A percentile compares a stretch with the other conserved stretches of the same genome.
These are phyloP conservation scores for Ricinus communis DNA, from an alignment of 345 rosid genomes.

Conservation along the genomic window DNA sequence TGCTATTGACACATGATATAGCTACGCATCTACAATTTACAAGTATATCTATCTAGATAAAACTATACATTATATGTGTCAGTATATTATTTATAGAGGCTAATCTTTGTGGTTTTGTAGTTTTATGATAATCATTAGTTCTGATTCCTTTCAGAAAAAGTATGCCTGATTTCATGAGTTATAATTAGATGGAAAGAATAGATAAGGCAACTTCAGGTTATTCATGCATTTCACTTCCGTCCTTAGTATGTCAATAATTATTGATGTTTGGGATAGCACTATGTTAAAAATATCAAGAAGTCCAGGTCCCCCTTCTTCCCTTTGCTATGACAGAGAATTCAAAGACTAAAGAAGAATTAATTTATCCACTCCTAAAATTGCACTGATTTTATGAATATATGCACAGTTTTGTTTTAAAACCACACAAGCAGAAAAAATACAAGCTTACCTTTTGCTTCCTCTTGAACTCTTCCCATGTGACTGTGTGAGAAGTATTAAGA, in stretches of 20 bases:
- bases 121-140: neutral
- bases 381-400: neutral
- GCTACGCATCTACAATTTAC: neutral
- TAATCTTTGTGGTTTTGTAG: neutral
- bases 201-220: neutral
- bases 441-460: conserved; percentile 77
- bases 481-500: conserved; percentile 87
- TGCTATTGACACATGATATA: neutral
- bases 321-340: neutral
- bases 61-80: neutral
- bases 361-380: neutral
- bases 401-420: neutral
- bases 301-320: neutral
- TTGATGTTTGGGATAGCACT: neutral
- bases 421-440: neutral
- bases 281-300: neutral
- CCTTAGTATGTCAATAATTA: neutral
- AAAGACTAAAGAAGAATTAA: neutral
- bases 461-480: conserved; percentile 95
- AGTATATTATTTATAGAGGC: neutral
- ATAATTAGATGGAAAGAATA: neutral
- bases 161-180: neutral
- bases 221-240: neutral
- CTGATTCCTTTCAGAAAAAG: neutral
- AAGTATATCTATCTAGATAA: neutral